Evolutionary conservation across 768 basidiomycete genomes (phyloP), one percentile per base, ranked within the genome.

Genomic region (Boletus subparvulus): DNA sequence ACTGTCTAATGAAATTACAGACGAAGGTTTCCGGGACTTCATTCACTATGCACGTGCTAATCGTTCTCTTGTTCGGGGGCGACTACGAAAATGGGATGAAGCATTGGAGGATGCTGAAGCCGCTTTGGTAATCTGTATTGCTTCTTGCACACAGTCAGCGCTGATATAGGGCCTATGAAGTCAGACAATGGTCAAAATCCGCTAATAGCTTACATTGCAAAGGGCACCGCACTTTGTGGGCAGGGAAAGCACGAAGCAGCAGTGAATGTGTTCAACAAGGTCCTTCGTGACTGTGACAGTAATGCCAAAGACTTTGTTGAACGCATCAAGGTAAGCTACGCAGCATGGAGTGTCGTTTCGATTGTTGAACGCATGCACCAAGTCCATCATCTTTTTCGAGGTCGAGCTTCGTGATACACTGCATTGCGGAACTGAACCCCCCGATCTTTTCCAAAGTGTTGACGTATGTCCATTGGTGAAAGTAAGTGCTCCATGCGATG

Each of bases 21-120:
- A 46, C 11, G 17, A 26, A 8, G 47, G 37, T 28, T 46, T 14
- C 12, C 33, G 28, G 19, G 30, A 42, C 19, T 17, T 42, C 3
- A 16, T 30, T 16, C 1, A 7, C 1, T 58, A 58, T 51, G 46
- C 40, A 4, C 44, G 11, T 44, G 52, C 49, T 19, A 58, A 54
- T 21, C 45, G 60, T 14, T 39, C 60, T 30, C 49, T 58, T n/a
- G 28, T 58, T 40, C 49, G 60, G 21, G 52, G 48, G 3, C 56
- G 48, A 16, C 37, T 39, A 14, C 12, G 19, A 14, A 37, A 50
- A 40, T 58, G 51, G 56, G 40, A 39, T 17, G 24, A 50, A n/a
- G 60, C 49, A 0, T 33, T 54, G 28, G 39, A 58, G 26, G 60
- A 52, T 36, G 37, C 26, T 32, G 30, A 21, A 33, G 26, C 17